Percentiles rank a stretch among this genome's conserved stretches.
phyloP scores from a whole-genome alignment of 2,329 filamentous ascomycete species.

The Alternaria hordeiaustralica region DNA sequence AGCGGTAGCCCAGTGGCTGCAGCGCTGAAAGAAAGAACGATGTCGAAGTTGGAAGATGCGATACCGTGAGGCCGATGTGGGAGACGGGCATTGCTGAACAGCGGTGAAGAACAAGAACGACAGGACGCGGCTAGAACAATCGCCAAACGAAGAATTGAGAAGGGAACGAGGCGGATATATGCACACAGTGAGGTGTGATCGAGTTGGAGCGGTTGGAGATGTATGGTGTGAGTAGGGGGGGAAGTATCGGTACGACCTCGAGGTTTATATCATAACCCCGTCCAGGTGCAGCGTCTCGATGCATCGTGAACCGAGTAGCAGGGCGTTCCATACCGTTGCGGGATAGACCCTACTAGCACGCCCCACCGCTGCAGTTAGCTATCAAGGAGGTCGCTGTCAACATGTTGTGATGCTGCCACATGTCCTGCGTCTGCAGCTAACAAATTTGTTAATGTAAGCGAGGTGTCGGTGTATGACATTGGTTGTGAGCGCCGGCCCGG shows the following conservation, averaged over 20 bases:
- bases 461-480: slow-evolving; percentile 36
- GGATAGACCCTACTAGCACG: slow-evolving; percentile 40
- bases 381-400: slow-evolving; percentile 45
- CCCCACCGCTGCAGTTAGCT: slow-evolving; percentile 45
- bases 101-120: slow-evolving; percentile 19
- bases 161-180: slow-evolving; percentile 14
- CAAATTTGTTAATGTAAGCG: slow-evolving; percentile 35
- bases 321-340: slow-evolving; percentile 40
- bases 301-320: slow-evolving; percentile 33
- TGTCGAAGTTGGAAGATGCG: slow-evolving; percentile 76
- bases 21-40: slow-evolving; percentile 84
- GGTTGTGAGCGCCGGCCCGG: slow-evolving; percentile 36
- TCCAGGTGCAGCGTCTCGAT: slow-evolving; percentile 31
- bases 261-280: slow-evolving; percentile 43
- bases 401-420: slow-evolving; percentile 48
- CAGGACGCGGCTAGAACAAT: slow-evolving; percentile 22
- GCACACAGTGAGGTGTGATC: slow-evolving; percentile 19
- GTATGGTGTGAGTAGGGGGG: slow-evolving; percentile 14
- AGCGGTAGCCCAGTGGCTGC: slow-evolving; percentile 79
- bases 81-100: slow-evolving; percentile 63
- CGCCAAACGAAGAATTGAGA: slow-evolving; percentile 6
- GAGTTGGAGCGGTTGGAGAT: slow-evolving; percentile 15
- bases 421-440: slow-evolving; percentile 50
- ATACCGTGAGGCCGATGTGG: slow-evolving; percentile 71
- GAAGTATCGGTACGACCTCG: slow-evolving; percentile 29